phyloP scores from a whole-genome alignment of 2,329 filamentous ascomycete genomes.

The Fusarium sterilihyphosum region DNA sequence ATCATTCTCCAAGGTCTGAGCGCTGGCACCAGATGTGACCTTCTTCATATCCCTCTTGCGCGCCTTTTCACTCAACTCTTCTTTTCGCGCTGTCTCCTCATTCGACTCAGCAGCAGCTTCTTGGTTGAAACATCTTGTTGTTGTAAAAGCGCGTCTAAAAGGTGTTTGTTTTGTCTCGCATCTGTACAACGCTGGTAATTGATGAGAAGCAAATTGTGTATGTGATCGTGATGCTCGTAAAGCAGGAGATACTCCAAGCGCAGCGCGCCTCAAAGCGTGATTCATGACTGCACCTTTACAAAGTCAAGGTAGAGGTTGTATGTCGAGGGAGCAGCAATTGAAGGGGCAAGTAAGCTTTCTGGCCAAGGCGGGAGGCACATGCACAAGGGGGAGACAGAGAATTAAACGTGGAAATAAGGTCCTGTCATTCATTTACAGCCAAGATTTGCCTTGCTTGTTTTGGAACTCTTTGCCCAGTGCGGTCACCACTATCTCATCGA shows the following conservation, averaged over 20 bases:
- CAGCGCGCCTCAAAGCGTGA: conserved; percentile 28
- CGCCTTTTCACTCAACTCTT: conserved; percentile 34
- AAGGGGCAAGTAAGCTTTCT: conserved; percentile 21
- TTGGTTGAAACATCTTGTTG: conserved; percentile 22
- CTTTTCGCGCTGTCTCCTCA: background rate
- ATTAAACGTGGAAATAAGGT: conserved; percentile 20
- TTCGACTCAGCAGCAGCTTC: conserved; percentile 1
- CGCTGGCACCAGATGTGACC: conserved; percentile 38
- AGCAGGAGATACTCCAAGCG: conserved; percentile 27
- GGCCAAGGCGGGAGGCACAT: background rate
- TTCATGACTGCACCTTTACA: conserved; percentile 18
- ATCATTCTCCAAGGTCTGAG: conserved; percentile 41
- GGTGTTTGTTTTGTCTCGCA: background rate
- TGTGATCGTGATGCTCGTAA: conserved; percentile 7
- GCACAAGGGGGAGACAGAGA: background rate
- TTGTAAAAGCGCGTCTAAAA: conserved; percentile 34
- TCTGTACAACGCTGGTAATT: conserved; percentile 6
- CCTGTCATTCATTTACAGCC: background rate
- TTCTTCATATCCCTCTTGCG: conserved; percentile 35
- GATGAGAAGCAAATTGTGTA: background rate
- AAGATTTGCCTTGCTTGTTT: background rate
- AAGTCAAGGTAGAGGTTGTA: background rate
- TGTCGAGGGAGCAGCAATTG: background rate
- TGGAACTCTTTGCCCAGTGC: conserved; percentile 1
- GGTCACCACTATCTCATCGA: conserved; percentile 28